Evolutionary conservation across 2,329 filamentous ascomycete species (phyloP), one percentile per base, ranked within the genome.

Genomic region (Arthrobotrys pseudoclavata): DNA sequence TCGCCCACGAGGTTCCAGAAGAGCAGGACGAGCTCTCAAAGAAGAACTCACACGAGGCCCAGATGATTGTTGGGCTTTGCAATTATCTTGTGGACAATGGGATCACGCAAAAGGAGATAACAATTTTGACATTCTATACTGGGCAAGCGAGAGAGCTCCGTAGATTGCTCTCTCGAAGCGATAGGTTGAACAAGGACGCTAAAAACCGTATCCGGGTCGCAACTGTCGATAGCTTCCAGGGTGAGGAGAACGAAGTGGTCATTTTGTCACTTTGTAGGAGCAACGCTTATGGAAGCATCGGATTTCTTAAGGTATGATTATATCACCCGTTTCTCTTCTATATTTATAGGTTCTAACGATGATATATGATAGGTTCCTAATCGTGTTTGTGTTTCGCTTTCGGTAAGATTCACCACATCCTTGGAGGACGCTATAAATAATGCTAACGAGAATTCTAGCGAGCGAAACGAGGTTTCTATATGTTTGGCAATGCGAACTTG

Each of bases 151-250:
- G 91, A 79, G 84, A 86, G 1, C 86, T 97, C 1, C 81, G 89
- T 0, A 85, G 84, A 13, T 83, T 84, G 4, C 83, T 91, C 2
- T 83, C 84, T 10, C 79, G 81, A 18, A 82, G 84, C 45, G 48
- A 80, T 83, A 85, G 69, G 48, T 67, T 77, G 80, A 83, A n/a
- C 79, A 83, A 83, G 72, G 48, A 81, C 4, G 31, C 60, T 12
- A 61, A 50, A 22, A 60, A 69, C 2, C 45, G 72, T 15, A 68
- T 87, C 80, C 91, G 91, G 1, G 90, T 97, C 0, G 88, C 89
- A 37, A 97, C 94, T 0, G 92, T 97, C 0, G 94, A 97, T 81
- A 92, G 91, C 0, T 97, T 95, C 81, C 94, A 97, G 83, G 94
- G 94, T 12, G 93, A 97, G 81, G 93, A 97, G 82, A 97, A 97